Percentiles rank a stretch among this genome's conserved stretches.
These are phyloP conservation scores for Claviceps digitariae DNA, from an alignment of 2,329 filamentous ascomycete species.

Conservation along the genomic window DNA sequence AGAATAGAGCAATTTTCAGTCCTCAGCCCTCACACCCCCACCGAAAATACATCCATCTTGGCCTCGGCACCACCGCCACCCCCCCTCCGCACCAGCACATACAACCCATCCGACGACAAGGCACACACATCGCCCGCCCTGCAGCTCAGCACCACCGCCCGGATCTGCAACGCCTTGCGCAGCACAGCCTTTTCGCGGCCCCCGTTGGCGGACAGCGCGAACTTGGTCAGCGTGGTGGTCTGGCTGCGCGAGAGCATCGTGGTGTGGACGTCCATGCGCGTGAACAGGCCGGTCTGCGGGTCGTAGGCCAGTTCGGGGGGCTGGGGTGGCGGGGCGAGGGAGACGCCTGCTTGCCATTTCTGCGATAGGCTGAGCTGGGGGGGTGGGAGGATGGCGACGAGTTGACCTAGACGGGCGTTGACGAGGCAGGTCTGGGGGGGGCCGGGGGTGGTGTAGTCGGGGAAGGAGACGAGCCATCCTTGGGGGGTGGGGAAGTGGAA, in stretches of 20 bases:
- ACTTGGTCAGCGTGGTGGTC: constrained; percentile 3
- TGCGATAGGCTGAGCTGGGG: constrained; percentile 3
- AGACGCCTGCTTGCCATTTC: constrained; percentile 5
- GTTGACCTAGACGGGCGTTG: constrained; percentile 6
- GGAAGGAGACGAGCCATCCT: constrained; percentile 6
- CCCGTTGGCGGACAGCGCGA: constrained; percentile 4
- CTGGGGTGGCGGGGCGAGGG: neutral
- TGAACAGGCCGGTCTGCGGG: constrained; percentile 1
- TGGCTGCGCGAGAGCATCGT: constrained; percentile 1
- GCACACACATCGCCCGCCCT: constrained; percentile 2
- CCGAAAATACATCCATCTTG: constrained; percentile 2
- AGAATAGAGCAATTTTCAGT: no score
- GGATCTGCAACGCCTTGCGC: constrained; percentile 2
- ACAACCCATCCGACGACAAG: constrained; percentile 2
- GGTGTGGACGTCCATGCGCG: constrained; percentile 1
- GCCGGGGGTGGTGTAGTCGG: constrained; percentile 2
- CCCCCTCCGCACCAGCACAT: constrained; percentile 3
- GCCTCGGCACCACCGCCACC: neutral
- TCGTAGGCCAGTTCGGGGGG: neutral
- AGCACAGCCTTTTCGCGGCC: constrained; percentile 3
- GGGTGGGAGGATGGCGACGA: neutral
- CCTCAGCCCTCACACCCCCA: neutral
- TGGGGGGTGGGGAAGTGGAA: constrained; percentile 4
- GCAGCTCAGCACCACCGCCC: constrained; percentile 1
- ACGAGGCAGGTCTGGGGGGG: constrained; percentile 4